Base-by-base conservation (phyloP, 345 rosid genomes). In the Limnanthes douglasii region DNA sequence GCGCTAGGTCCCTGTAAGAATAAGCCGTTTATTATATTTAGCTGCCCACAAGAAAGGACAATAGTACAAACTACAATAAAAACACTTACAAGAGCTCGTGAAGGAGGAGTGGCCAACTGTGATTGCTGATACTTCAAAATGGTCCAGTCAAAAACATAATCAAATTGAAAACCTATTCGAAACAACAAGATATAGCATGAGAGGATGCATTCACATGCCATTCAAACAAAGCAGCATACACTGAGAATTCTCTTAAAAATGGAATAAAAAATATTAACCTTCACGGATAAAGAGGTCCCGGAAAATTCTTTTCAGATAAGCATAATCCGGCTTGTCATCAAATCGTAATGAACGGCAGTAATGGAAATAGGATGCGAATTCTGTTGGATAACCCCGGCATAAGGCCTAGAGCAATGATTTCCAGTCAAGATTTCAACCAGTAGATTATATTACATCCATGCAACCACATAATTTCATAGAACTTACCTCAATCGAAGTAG, bases 81-180 rank as follows among this genome's bases (percentile, higher is more conserved):
- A 45, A 24, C 5, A 18, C 53, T 39, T 53, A 55, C 65, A 39
- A 37, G 5, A n/a, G 70, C 56, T 45, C 80, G 71, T 45, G 92
- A 11, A 13, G 82, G 70, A 34, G 94, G 85, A 43, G 66, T 72
- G 32, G 78, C 59, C 49, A 70, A 53, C 62, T 84, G 96, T 20
- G 98, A 72, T 41, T 84, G 92, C 62, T 90, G 98, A 57, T 68
- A 83, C 59, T 79, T 88, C 55, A 60, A 51, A 41, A 83, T 82
- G 8, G 96, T 90, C 98, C 98, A 90, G 56, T 90, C 98, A 61
- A 90, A 90, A 21, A 84, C 85, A 37, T 74, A 84, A 59, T 90
- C 98, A 51, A 85, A 84, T 62, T 84, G 98, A 56, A 77, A 90
- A 49, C 98, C 98, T 90, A 66, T 19, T 27, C 6, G 21, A 31